A percentile compares a stretch with the other conserved stretches of the same genome.
Conservation (phyloP, 106 monocot species). For the Acorus gramineus region DNA sequence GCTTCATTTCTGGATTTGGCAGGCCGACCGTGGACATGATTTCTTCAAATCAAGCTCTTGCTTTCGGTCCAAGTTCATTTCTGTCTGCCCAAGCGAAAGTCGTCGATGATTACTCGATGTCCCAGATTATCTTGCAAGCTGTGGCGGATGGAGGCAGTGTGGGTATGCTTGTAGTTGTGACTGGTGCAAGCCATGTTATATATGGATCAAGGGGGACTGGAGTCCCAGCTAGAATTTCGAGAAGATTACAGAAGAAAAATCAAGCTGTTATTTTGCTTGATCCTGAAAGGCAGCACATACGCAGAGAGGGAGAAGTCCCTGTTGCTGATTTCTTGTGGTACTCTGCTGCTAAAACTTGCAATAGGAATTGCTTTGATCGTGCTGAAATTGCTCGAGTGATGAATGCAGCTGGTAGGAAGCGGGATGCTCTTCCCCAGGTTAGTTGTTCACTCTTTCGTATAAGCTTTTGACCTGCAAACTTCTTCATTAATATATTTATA, state of each 20-base stretch:
- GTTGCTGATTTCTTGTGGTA: slow-evolving; percentile 97
- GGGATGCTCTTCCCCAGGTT: slow-evolving; percentile 90
- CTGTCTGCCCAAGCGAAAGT: slow-evolving; percentile 77
- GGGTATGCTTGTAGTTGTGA: slow-evolving; percentile 77
- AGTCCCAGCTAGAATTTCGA: slow-evolving; percentile 84
- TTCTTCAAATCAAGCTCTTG: slow-evolving; percentile 38
- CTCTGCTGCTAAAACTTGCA: slow-evolving; percentile 90
- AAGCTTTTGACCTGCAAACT: neutral
- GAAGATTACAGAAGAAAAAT: slow-evolving; percentile 80
- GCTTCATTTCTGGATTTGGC: slow-evolving; percentile 80
- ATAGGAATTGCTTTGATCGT: slow-evolving; percentile 96
- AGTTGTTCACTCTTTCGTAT: neutral
- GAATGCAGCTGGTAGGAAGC: slow-evolving; percentile 87
- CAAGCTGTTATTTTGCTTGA: slow-evolving; percentile 86
- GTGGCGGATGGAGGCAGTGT: slow-evolving; percentile 49
- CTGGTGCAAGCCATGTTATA: slow-evolving; percentile 92
- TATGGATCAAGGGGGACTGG: slow-evolving; percentile 91
- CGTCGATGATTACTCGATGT: slow-evolving; percentile 90
- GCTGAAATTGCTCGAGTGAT: slow-evolving; percentile 95
- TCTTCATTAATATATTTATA: too few species aligned
- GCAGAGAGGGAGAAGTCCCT: slow-evolving; percentile 90
- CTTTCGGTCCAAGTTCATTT: slow-evolving; percentile 75
- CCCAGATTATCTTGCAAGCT: slow-evolving; percentile 62
- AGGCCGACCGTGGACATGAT: slow-evolving; percentile 49
- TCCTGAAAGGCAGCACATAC: slow-evolving; percentile 88